These are phyloP conservation scores for Ascochyta pisi DNA, from an alignment of 2,329 filamentous ascomycete species.

Conservation along the genomic window DNA sequence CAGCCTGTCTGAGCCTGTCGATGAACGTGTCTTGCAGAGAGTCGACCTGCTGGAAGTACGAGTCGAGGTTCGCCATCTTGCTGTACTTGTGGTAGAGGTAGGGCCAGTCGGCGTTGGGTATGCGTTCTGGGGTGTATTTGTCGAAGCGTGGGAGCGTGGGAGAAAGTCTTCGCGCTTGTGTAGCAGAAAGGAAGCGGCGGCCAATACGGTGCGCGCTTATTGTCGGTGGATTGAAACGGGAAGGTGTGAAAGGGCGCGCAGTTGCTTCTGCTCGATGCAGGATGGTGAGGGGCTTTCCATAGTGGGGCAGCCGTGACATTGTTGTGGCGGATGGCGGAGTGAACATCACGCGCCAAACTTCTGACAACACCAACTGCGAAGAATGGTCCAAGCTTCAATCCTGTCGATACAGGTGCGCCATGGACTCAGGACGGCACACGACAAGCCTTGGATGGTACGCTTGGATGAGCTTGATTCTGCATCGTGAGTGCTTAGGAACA, in stretches of 20 bases:
- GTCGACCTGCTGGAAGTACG: constrained; percentile 93
- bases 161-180: constrained; percentile 15
- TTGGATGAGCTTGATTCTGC: constrained; percentile 10
- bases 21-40: constrained; percentile 80
- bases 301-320: constrained; percentile 14
- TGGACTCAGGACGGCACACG: not conserved
- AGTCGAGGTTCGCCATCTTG: constrained; percentile 87
- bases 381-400: constrained; percentile 17
- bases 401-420: not conserved
- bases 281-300: constrained; percentile 20
- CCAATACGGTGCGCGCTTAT: constrained; percentile 36
- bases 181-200: constrained; percentile 21
- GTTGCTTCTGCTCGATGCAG: constrained; percentile 22
- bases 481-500: not conserved
- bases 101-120: constrained; percentile 50
- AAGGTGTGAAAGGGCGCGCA: constrained; percentile 32
- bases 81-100: constrained; percentile 56
- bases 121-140: constrained; percentile 27
- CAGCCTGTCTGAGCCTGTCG: constrained; percentile 86
- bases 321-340: constrained; percentile 13
- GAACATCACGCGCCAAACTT: constrained; percentile 8
- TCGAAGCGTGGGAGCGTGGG: constrained; percentile 18
- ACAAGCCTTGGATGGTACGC: constrained; percentile 10
- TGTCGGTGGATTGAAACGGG: constrained; percentile 41
- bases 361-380: constrained; percentile 3